These are phyloP conservation scores for Hirschfeldia incana DNA, from an alignment of 345 rosid species.

Conservation along the genomic window DNA sequence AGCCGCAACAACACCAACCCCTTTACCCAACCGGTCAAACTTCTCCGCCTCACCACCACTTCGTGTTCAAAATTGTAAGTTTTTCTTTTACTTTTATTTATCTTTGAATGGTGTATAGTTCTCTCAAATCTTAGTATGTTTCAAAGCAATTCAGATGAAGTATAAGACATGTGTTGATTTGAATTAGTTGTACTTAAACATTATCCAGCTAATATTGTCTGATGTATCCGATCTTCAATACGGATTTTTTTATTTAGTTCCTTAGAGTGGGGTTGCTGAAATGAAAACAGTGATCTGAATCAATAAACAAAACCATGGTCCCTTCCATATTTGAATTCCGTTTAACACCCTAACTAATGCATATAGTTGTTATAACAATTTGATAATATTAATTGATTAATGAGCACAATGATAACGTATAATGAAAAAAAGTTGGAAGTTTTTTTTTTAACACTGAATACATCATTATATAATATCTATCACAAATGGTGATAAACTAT, in stretches of 20 bases:
- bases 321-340: too few relatives aligned
- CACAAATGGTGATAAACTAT: too few relatives aligned
- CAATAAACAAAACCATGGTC: too few relatives aligned
- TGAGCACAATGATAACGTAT: background rate
- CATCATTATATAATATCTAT: too few relatives aligned
- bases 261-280: background rate
- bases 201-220: too few relatives aligned
- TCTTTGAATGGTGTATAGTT: background rate
- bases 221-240: background rate
- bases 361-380: background rate
- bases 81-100: background rate
- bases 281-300: background rate
- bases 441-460: too few relatives aligned
- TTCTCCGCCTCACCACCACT: slow-evolving; percentile 9
- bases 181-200: too few relatives aligned
- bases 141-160: background rate
- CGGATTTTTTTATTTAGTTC: background rate
- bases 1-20: slow-evolving; percentile 14
- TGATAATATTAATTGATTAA: background rate
- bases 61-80: slow-evolving; percentile 4
- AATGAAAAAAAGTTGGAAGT: background rate
- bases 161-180: background rate
- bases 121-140: background rate
- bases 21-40: slow-evolving; percentile 13
- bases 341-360: too few relatives aligned